Evolutionary conservation across 257 asterid species (phyloP).

Genomic region (Scutellaria baicalensis): DNA sequence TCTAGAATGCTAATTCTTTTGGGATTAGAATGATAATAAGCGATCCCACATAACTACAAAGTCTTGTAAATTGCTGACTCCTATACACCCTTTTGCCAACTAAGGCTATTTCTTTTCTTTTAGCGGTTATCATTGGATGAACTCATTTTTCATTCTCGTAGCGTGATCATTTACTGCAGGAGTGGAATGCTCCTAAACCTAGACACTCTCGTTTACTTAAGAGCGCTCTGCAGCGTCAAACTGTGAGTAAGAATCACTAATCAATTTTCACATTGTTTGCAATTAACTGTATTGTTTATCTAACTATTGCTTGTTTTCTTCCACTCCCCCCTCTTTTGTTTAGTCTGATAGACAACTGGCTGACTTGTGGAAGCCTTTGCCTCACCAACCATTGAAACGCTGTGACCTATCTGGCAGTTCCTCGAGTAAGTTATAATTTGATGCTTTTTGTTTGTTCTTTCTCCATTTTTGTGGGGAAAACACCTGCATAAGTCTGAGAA

Average conservation of each 20-base stretch:
- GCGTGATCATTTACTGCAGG: constrained; percentile 36
- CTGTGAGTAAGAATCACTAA: constrained; percentile 47
- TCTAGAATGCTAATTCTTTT: not conserved
- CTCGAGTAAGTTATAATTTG: constrained; percentile 39
- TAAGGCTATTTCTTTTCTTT: not conserved
- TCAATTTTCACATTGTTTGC: not conserved
- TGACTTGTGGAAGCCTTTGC: constrained; percentile 75
- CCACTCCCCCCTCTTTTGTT: constrained; percentile 15
- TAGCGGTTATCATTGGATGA: not conserved
- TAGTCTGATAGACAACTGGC: constrained; percentile 48
- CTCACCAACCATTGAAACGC: constrained; percentile 58
- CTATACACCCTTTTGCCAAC: not conserved
- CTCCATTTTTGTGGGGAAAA: not conserved
- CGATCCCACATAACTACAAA: not conserved
- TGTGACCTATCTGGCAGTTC: constrained; percentile 21
- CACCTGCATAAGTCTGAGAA: too few species aligned
- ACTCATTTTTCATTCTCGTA: constrained; percentile 9
- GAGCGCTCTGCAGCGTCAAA: constrained; percentile 66
- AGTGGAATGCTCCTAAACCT: constrained; percentile 82
- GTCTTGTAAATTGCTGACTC: not conserved
- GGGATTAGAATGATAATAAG: not conserved
- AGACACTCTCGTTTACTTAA: constrained; percentile 78
- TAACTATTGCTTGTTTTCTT: not conserved
- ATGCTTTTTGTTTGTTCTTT: not conserved
- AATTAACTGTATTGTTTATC: not conserved